Percentiles rank a stretch among this genome's conserved stretches.
These are phyloP conservation scores for Aspergillus costaricaensis DNA, from an alignment of 2,329 filamentous ascomycete genomes.

Conservation along the genomic window DNA sequence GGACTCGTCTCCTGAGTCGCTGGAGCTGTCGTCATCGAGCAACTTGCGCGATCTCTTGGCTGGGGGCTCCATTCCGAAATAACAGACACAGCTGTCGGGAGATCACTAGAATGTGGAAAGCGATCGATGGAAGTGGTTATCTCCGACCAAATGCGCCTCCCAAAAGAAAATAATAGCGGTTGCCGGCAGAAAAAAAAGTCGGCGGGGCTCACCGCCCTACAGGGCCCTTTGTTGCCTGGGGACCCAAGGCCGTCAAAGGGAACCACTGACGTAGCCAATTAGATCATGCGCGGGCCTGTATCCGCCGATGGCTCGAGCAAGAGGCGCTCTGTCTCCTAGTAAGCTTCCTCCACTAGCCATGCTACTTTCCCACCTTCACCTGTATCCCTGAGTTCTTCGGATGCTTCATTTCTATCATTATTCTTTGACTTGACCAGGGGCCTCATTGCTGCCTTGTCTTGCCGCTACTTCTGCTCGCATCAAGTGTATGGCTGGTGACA, in stretches of 20 bases:
- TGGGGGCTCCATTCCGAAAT: constrained; percentile 42
- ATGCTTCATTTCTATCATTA: constrained; percentile 6
- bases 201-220: constrained; percentile 27
- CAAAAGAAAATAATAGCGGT: constrained; percentile 19
- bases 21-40: constrained; percentile 44
- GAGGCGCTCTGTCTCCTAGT: constrained; percentile 17
- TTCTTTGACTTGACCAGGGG: constrained; percentile 8
- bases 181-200: constrained; percentile 35
- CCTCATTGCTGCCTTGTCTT: constrained; percentile 6
- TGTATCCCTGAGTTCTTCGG: constrained; percentile 18
- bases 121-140: background rate
- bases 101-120: background rate
- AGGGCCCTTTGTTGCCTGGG: constrained; percentile 17
- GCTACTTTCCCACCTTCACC: constrained; percentile 19
- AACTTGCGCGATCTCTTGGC: constrained; percentile 44
- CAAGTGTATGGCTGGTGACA: constrained; percentile 38
- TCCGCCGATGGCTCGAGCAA: constrained; percentile 22
- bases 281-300: constrained; percentile 27
- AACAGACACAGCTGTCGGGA: background rate
- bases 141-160: constrained; percentile 3
- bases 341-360: constrained; percentile 12
- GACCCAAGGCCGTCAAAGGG: constrained; percentile 16
- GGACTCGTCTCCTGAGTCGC: constrained; percentile 41
- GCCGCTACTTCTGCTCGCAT: constrained; percentile 20
- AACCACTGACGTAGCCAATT: constrained; percentile 41